Evolutionary conservation across 2,329 filamentous ascomycete species (phyloP).

Genomic region (Aspergillus flavus): DNA sequence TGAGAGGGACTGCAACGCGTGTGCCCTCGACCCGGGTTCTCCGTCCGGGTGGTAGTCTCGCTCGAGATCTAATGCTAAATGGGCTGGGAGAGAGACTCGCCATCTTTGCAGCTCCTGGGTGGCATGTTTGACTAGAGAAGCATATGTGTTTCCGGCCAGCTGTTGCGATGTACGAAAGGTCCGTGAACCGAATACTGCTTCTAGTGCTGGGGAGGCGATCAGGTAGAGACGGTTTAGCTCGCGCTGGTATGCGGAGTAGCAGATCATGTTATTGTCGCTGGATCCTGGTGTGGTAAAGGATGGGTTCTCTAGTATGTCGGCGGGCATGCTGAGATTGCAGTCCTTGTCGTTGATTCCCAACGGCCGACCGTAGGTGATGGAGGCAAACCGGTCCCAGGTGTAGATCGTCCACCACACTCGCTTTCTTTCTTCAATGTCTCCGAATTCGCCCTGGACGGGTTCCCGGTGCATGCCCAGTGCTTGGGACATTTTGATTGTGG

Average conservation of each 20-base stretch:
- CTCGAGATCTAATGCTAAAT: slow-evolving; percentile 23
- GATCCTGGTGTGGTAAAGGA: slow-evolving; percentile 22
- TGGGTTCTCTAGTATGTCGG: slow-evolving; percentile 35
- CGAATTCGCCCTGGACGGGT: slow-evolving; percentile 20
- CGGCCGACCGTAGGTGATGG: slow-evolving; percentile 45
- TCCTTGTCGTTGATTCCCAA: slow-evolving; percentile 48
- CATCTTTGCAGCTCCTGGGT: slow-evolving; percentile 25
- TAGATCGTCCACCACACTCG: slow-evolving; percentile 49
- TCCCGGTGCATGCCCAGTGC: slow-evolving; percentile 38
- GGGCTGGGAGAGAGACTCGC: slow-evolving; percentile 18
- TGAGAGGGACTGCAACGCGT: slow-evolving; percentile 43
- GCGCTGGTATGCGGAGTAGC: slow-evolving; percentile 28
- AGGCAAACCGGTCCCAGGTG: slow-evolving; percentile 47
- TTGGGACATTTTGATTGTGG: slow-evolving; percentile 42
- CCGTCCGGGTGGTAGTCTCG: slow-evolving; percentile 18
- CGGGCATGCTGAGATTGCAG: slow-evolving; percentile 39
- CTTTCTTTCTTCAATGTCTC: slow-evolving; percentile 40
- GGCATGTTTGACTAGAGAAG: slow-evolving; percentile 19
- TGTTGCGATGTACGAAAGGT: slow-evolving; percentile 22
- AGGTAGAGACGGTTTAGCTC: slow-evolving; percentile 29
- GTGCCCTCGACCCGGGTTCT: slow-evolving; percentile 15
- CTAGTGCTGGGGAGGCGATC: slow-evolving; percentile 26
- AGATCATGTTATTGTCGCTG: slow-evolving; percentile 12
- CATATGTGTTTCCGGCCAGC: slow-evolving; percentile 22
- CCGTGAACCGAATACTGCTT: slow-evolving; percentile 29